phyloP scores from a whole-genome alignment of 2,329 filamentous ascomycete species.

The Delphinella strobiligena region DNA sequence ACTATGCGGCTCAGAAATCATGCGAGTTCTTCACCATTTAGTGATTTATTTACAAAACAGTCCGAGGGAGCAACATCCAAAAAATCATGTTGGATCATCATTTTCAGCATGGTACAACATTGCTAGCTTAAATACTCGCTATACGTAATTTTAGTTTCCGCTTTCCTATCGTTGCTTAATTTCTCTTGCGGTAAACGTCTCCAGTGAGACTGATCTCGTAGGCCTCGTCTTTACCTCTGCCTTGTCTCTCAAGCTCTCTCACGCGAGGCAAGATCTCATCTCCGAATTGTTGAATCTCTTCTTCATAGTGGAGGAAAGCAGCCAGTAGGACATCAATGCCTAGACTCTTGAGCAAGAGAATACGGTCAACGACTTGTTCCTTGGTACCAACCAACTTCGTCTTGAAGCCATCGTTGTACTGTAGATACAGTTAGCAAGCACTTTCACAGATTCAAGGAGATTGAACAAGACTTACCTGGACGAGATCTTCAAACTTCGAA shows the following conservation, averaged over 20 bases:
- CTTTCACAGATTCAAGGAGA: background rate
- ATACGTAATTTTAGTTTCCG: too few species aligned
- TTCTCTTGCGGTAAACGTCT: constrained; percentile 30
- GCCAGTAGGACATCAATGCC: constrained; percentile 32
- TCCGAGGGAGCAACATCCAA: too few species aligned
- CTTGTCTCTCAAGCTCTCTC: constrained; percentile 34
- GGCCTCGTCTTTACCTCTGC: constrained; percentile 34
- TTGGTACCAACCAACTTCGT: constrained; percentile 42
- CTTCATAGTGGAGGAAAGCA: constrained; percentile 41
- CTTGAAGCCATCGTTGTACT: constrained; percentile 46
- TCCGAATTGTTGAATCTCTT: constrained; percentile 40
- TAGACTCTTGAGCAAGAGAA: constrained; percentile 36
- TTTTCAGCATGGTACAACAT: too few species aligned
- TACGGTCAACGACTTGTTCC: constrained; percentile 39
- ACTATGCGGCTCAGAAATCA: too few species aligned
- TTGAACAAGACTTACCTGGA: constrained; percentile 13
- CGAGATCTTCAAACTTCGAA: constrained; percentile 39
- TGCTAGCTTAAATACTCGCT: too few species aligned
- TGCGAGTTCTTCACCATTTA: too few species aligned
- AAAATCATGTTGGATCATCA: too few species aligned
- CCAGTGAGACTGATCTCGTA: constrained; percentile 37
- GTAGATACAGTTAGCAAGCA: too few species aligned
- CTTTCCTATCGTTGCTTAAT: too few species aligned
- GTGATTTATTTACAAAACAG: too few species aligned
- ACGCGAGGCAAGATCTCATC: constrained; percentile 35